Conservation (phyloP, 139 green algal species). For the Chlorella ohadii region DNA sequence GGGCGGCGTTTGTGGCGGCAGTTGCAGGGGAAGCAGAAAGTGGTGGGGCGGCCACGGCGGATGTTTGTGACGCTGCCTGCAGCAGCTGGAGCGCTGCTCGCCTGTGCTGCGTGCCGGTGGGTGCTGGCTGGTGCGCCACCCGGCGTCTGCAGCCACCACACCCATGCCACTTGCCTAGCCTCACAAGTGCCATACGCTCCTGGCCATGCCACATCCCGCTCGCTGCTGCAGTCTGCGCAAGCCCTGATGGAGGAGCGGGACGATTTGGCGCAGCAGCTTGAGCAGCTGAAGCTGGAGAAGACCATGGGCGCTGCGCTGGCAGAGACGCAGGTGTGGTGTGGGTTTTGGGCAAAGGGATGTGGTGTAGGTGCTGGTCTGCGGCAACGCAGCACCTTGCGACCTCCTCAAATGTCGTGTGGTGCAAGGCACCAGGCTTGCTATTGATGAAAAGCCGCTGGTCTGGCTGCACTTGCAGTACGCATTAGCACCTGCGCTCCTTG, state of each 20-base stretch:
- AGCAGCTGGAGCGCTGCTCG: background rate
- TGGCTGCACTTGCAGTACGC: too few species aligned
- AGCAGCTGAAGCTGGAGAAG: conserved; percentile 21
- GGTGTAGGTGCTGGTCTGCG: too few species aligned
- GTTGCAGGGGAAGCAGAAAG: too few species aligned
- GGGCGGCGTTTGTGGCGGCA: background rate
- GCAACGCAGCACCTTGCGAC: too few species aligned
- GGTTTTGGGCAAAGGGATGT: too few species aligned
- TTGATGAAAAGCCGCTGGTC: too few species aligned
- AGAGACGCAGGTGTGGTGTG: conserved; percentile 34
- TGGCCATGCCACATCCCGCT: background rate
- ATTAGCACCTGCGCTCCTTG: too few species aligned
- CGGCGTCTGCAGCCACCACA: background rate
- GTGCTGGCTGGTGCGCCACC: background rate
- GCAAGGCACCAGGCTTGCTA: too few species aligned
- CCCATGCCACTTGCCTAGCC: background rate
- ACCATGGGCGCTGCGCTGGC: conserved; percentile 34
- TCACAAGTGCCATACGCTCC: background rate
- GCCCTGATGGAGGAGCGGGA: conserved; percentile 24
- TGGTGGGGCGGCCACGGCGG: too few species aligned
- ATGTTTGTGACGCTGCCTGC: background rate
- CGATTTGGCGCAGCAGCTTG: conserved; percentile 10
- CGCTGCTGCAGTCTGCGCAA: conserved; percentile 36
- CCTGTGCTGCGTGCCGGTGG: too few species aligned
- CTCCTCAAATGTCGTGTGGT: too few species aligned